A percentile compares a stretch with the other conserved stretches of the same genome.
These are phyloP conservation scores for Skeletonema potamos DNA, from an alignment of 108 stramenopile species.

Conservation along the genomic window DNA sequence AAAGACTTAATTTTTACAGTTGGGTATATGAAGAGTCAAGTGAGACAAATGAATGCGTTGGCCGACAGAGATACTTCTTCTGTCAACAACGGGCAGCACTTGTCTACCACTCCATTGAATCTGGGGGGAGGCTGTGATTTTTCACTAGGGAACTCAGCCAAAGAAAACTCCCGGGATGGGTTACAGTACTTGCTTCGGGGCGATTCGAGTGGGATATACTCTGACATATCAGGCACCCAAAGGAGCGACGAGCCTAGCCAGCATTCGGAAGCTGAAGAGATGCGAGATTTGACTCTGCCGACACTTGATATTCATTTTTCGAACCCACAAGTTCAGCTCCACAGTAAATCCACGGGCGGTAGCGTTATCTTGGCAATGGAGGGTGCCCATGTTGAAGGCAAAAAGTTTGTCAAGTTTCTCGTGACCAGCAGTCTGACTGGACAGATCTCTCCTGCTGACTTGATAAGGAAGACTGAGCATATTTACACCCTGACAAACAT, in stretches of 20 bases:
- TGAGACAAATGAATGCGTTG: constrained; percentile 35
- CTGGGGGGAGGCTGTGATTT: not conserved
- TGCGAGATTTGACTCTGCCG: constrained; percentile 26
- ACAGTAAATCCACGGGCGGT: constrained; percentile 44
- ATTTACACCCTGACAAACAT: constrained; percentile 27
- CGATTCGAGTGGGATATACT: constrained; percentile 9
- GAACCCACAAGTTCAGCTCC: constrained; percentile 58
- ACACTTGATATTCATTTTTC: constrained; percentile 56
- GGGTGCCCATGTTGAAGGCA: constrained; percentile 52
- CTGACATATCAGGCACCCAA: not conserved
- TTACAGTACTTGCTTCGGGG: constrained; percentile 38
- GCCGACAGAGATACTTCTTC: constrained; percentile 1
- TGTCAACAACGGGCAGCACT: not conserved
- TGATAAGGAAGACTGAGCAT: constrained; percentile 46
- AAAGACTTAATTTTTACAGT: constrained; percentile 48
- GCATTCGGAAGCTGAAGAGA: not conserved
- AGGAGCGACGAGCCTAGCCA: not conserved
- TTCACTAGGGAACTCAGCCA: not conserved
- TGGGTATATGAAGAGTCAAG: constrained; percentile 51
- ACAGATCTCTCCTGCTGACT: constrained; percentile 24
- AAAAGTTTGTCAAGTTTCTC: constrained; percentile 42
- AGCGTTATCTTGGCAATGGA: constrained; percentile 55
- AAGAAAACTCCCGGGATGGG: not conserved
- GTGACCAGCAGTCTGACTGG: constrained; percentile 14
- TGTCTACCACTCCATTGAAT: not conserved